phyloP scores from a whole-genome alignment of 371 early-diverging fungal species.

The Mycotypha africana region DNA sequence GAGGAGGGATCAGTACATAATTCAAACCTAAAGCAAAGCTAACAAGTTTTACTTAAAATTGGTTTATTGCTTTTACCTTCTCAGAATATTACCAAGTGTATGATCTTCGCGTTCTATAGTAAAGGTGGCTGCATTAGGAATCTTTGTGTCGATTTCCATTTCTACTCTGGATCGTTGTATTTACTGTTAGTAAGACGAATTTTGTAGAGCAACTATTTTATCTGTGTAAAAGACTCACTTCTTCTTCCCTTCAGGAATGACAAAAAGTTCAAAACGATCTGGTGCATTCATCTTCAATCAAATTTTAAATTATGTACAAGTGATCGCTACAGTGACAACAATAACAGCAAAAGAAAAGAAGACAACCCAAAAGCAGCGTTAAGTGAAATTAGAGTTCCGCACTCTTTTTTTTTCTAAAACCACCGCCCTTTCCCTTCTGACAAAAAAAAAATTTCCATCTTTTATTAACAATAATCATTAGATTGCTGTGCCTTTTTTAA shows the following conservation, averaged over 20 bases:
- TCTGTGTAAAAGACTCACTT: too few relatives aligned
- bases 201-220: neutral
- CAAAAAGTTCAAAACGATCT: constrained; percentile 85
- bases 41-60: too few relatives aligned
- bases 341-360: too few relatives aligned
- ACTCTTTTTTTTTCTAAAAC: too few relatives aligned
- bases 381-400: too few relatives aligned
- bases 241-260: constrained; percentile 83
- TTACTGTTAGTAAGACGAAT: neutral
- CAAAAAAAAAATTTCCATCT: too few relatives aligned
- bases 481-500: constrained; percentile 9
- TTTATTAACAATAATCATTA: too few relatives aligned
- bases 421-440: too few relatives aligned
- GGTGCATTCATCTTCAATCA: constrained; percentile 91
- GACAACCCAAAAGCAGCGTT: too few relatives aligned
- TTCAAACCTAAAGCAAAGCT: neutral
- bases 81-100: constrained; percentile 90
- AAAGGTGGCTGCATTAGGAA: constrained; percentile 93
- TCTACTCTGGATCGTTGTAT: constrained; percentile 59
- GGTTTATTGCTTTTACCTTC: constrained; percentile 64
- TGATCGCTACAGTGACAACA: too few relatives aligned
- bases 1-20: too few relatives aligned
- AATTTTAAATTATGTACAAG: too few relatives aligned
- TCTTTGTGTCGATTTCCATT: constrained; percentile 83
- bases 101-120: constrained; percentile 96